Evolutionary conservation across 805 yeast species (phyloP).

Genomic region (Teunomyces panamensis): DNA sequence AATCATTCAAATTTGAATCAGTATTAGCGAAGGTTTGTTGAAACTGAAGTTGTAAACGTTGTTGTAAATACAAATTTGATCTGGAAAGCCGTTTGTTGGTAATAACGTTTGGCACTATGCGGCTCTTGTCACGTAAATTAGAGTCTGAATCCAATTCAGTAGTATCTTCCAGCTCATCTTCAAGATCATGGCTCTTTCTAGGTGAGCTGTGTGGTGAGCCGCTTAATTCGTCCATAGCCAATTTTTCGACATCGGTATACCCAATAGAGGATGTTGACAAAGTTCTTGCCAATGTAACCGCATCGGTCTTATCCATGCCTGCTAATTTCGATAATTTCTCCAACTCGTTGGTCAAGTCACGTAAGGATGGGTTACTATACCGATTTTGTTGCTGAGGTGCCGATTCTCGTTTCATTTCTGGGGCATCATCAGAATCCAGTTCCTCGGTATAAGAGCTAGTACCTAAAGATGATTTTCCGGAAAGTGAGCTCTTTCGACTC

Average conservation of each 20-base stretch:
- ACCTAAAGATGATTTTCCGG: constrained; percentile 16
- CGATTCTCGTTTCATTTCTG: constrained; percentile 4
- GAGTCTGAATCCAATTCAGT: constrained; percentile 16
- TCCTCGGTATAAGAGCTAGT: constrained; percentile 4
- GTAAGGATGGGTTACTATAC: constrained; percentile 57
- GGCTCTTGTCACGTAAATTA: constrained; percentile 4
- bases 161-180: constrained; percentile 9
- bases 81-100: constrained; percentile 1
- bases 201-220: constrained; percentile 10
- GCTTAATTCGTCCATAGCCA: constrained; percentile 13
- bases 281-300: constrained; percentile 78
- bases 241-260: constrained; percentile 48
- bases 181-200: neutral
- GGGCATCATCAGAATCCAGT: neutral
- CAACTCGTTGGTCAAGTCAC: constrained; percentile 71
- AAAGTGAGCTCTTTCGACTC: constrained; percentile 23
- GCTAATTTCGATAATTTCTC: constrained; percentile 73
- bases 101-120: neutral
- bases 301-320: constrained; percentile 75
- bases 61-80: constrained; percentile 13
- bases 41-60: constrained; percentile 16
- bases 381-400: constrained; percentile 4
- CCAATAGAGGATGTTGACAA: constrained; percentile 69
- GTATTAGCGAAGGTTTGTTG: constrained; percentile 11
- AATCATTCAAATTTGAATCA: constrained; percentile 45